These are phyloP conservation scores for Phytophthora melonis DNA, from an alignment of 352 stramenopile genomes.

Conservation along the genomic window DNA sequence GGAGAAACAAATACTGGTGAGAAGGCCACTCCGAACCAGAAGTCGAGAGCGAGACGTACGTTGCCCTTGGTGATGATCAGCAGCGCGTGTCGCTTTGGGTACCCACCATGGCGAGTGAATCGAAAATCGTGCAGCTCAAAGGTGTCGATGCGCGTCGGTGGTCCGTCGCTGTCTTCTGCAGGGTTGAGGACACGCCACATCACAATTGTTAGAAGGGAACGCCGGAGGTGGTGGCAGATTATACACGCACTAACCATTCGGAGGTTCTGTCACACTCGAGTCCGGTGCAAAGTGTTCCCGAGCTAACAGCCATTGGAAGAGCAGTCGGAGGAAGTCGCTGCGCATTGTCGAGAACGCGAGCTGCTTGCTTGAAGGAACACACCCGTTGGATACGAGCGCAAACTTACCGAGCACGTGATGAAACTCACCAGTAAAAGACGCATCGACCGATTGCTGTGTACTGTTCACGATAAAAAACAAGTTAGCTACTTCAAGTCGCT, in stretches of 20 bases:
- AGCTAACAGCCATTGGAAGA: slow-evolving; percentile 50
- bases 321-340: slow-evolving; percentile 37
- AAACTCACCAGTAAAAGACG: slow-evolving; percentile 36
- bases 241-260: slow-evolving; percentile 1
- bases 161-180: slow-evolving; percentile 10
- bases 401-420: neutral
- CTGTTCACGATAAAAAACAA: slow-evolving; percentile 9
- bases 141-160: slow-evolving; percentile 20
- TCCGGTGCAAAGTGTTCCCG: slow-evolving; percentile 18
- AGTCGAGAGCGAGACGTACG: slow-evolving; percentile 25
- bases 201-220: neutral
- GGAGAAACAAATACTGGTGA: neutral
- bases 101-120: slow-evolving; percentile 45
- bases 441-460: slow-evolving; percentile 29
- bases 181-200: neutral
- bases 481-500: slow-evolving; percentile 2
- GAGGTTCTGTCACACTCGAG: slow-evolving; percentile 4
- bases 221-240: neutral
- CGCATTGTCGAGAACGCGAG: slow-evolving; percentile 46
- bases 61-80: slow-evolving; percentile 41
- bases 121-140: slow-evolving; percentile 49
- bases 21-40: neutral
- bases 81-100: slow-evolving; percentile 47
- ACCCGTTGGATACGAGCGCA: neutral
- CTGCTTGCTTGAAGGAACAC: slow-evolving; percentile 28